These are phyloP conservation scores for Xylariaceae sp. DNA, from an alignment of 2,329 filamentous ascomycete species.

Conservation along the genomic window DNA sequence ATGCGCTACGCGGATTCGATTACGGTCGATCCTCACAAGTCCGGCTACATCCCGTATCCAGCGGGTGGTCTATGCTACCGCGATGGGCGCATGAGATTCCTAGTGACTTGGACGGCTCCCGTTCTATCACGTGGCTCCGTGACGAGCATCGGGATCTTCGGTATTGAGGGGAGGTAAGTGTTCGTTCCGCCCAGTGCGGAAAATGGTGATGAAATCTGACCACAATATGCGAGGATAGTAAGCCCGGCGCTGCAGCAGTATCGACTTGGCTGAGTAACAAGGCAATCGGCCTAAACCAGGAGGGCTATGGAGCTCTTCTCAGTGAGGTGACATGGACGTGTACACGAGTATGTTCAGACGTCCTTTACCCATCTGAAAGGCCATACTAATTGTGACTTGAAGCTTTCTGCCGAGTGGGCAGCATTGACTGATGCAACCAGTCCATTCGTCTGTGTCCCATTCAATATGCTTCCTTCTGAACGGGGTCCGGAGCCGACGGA, in stretches of 20 bases:
- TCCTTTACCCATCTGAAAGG: background rate
- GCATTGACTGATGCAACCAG: constrained; percentile 33
- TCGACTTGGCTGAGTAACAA: constrained; percentile 41
- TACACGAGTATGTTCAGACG: constrained; percentile 30
- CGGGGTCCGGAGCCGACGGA: constrained; percentile 19
- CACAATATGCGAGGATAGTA: constrained; percentile 27
- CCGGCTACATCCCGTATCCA: constrained; percentile 43
- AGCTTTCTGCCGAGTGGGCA: constrained; percentile 39
- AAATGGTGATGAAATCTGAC: background rate
- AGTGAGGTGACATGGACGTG: constrained; percentile 41
- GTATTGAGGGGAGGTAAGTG: constrained; percentile 39
- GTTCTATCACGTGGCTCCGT: constrained; percentile 35
- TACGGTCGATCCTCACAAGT: constrained; percentile 45
- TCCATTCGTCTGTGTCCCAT: constrained; percentile 37
- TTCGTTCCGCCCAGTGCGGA: no score
- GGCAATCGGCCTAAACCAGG: constrained; percentile 36
- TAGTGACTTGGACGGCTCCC: constrained; percentile 41
- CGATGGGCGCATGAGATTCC: constrained; percentile 38
- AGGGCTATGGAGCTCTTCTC: constrained; percentile 39
- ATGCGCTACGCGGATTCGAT: constrained; percentile 39
- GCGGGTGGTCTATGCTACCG: constrained; percentile 40
- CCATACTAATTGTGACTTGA: background rate
- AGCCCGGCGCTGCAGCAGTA: constrained; percentile 42
- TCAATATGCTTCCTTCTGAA: constrained; percentile 39
- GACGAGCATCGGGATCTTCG: constrained; percentile 39